These are phyloP conservation scores for Coemansia sp. DNA, from an alignment of 192 early-diverging fungal genomes.

Conservation along the genomic window DNA sequence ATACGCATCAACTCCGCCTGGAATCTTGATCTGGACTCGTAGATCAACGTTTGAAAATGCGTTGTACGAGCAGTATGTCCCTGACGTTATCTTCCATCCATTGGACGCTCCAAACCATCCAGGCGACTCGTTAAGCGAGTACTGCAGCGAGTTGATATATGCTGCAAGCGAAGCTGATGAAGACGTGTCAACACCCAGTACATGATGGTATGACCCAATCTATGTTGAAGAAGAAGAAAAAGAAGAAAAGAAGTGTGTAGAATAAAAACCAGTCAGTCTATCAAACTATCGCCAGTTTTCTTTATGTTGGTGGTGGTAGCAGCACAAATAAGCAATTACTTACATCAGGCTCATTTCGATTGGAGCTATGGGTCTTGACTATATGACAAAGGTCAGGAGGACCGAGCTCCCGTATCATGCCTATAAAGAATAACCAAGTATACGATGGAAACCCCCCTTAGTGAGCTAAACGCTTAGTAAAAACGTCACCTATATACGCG, in stretches of 20 bases:
- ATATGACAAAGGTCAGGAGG: constrained; percentile 98
- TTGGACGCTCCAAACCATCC: constrained; percentile 54
- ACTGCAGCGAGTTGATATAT: constrained; percentile 94
- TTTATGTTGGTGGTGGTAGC: too few species aligned
- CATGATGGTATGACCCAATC: constrained; percentile 84
- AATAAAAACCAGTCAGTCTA: too few species aligned
- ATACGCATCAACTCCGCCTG: constrained; percentile 95
- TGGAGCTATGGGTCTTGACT: constrained; percentile 78
- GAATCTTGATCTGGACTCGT: constrained; percentile 97
- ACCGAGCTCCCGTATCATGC: constrained; percentile 87
- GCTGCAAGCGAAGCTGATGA: constrained; percentile 97
- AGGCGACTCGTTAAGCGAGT: constrained; percentile 55
- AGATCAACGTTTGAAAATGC: constrained; percentile 96
- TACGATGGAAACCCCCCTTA: constrained; percentile 2
- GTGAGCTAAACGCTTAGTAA: not conserved
- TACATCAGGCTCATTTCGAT: constrained; percentile 45
- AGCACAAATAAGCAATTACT: constrained; percentile 1
- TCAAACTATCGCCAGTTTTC: too few species aligned
- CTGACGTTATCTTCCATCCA: constrained; percentile 65
- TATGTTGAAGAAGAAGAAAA: constrained; percentile 35
- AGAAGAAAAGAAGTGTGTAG: constrained; percentile 8
- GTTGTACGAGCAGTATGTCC: constrained; percentile 93
- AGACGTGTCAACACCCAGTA: constrained; percentile 78
- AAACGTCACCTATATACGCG: not conserved
- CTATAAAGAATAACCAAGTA: constrained; percentile 41